Conservation (phyloP, 352 stramenopile species). For the Globisporangium nagaii region DNA sequence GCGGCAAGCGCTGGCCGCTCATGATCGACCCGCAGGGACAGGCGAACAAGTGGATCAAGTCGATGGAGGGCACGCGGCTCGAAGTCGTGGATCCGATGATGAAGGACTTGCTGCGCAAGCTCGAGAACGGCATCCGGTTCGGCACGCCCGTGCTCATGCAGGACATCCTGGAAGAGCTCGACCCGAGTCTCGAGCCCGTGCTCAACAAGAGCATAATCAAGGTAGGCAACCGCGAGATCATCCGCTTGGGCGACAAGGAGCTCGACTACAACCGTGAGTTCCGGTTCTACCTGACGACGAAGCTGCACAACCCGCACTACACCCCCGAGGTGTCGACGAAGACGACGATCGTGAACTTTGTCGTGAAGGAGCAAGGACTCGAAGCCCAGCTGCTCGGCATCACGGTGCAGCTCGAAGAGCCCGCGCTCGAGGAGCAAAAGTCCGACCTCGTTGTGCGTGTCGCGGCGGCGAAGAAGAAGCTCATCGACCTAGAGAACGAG, state of each 20-base stretch:
- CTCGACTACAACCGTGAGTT: slow-evolving; percentile 95
- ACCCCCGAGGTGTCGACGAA: slow-evolving; percentile 94
- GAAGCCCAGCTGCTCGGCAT: slow-evolving; percentile 93
- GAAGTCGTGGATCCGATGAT: slow-evolving; percentile 94
- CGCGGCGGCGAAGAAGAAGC: slow-evolving; percentile 91
- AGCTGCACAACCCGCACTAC: slow-evolving; percentile 95
- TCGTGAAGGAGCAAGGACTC: slow-evolving; percentile 93
- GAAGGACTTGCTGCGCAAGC: slow-evolving; percentile 91
- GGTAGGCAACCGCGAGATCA: slow-evolving; percentile 90
- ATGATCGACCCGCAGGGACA: slow-evolving; percentile 97
- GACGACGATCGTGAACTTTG: slow-evolving; percentile 96
- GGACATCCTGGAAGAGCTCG: slow-evolving; percentile 94
- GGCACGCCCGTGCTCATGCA: slow-evolving; percentile 92
- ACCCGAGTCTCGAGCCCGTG: slow-evolving; percentile 92
- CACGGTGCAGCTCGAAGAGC: slow-evolving; percentile 93
- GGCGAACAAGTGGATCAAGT: slow-evolving; percentile 96
- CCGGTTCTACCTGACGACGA: slow-evolving; percentile 95
- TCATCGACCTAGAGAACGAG: slow-evolving; percentile 95
- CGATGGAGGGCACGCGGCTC: slow-evolving; percentile 86
- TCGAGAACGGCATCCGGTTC: slow-evolving; percentile 94
- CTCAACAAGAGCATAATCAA: slow-evolving; percentile 94
- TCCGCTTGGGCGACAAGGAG: slow-evolving; percentile 93
- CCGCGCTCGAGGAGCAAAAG: slow-evolving; percentile 93
- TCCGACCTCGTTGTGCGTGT: slow-evolving; percentile 88
- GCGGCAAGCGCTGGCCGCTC: slow-evolving; percentile 92